Evolutionary conservation across 1,284 basidiomycete genomes (phyloP), one percentile per base, ranked within the genome.

Genomic region (Ganoderma multipileum): DNA sequence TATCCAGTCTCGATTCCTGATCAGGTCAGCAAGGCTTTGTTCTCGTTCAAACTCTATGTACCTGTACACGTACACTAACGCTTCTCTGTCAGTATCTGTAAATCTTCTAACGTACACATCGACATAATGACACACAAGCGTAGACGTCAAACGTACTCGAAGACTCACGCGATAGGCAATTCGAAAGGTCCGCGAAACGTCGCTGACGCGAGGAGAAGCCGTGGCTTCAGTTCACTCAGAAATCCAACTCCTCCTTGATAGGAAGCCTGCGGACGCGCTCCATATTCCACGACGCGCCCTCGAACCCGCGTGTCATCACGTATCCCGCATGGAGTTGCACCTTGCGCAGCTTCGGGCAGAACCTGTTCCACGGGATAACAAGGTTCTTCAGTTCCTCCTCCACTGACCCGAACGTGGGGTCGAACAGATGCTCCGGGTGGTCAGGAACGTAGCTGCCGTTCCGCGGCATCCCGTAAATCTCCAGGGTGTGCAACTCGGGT

Each of bases 321-420:
- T 72, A 78, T 18, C 72, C 74, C 4, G 72, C 68, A 30, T 72
- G 63, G 9, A 79, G 68, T 63, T 77, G 77, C 61, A 79, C 77
- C 67, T 73, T 73, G n/a, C 76, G 73, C 33, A 79, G 68, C 26
- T 69, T 66, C 18, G 61, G 68, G 66, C 76, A 78, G 65, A 66
- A 78, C n/a, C 73, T 68, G 68, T 76, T 79, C 77, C 77, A 78
- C 11, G 76, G 77, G 55, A 79, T 78, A 57, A 78, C 66, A 16
- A 78, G 69, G 63, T 78, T 74, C 20, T 68, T 72, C 65, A 78
- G 68, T 72, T 78, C 77, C 64, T 76, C 75, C 68, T 76, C 74
- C 62, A 77, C 57, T 7, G 71, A 71, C 14, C 66, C 69, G 63
- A 66, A 78, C 41, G 77, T 71, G 23, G 65, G 14, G 68, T 78